These are phyloP conservation scores for Fusarium devonianum DNA, from an alignment of 2,329 filamentous ascomycete genomes.

Conservation along the genomic window DNA sequence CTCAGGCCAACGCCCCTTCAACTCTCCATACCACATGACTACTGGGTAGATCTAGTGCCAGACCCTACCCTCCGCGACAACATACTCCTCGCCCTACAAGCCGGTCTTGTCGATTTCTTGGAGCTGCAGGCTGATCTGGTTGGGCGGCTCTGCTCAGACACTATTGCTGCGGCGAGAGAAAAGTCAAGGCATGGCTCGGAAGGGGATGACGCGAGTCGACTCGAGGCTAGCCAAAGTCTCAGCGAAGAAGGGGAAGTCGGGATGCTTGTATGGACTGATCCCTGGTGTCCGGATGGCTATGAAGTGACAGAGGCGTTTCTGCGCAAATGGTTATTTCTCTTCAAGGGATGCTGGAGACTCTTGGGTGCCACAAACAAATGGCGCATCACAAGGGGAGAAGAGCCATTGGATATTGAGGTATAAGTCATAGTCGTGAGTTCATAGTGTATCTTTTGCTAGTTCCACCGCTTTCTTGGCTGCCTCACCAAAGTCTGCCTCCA, in stretches of 20 bases:
- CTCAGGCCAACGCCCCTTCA: not conserved
- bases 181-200: not conserved
- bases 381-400: not conserved
- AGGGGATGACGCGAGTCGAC: too few relatives aligned
- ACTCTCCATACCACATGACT: not conserved
- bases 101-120: not conserved
- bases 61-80: not conserved
- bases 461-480: constrained; percentile 47
- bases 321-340: not conserved
- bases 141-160: not conserved
- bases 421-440: not conserved
- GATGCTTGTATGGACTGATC: not conserved
- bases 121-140: not conserved
- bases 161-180: not conserved
- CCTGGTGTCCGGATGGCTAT: not conserved
- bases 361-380: not conserved
- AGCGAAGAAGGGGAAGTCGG: not conserved
- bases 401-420: not conserved
- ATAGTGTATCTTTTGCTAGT: constrained; percentile 30
- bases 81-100: not conserved
- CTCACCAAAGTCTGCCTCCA: constrained; percentile 51
- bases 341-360: not conserved
- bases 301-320: not conserved
- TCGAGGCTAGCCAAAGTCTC: not conserved
- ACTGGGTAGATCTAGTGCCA: not conserved